Base-by-base conservation (phyloP, 148 eudicot species). In the Silene latifolia region DNA sequence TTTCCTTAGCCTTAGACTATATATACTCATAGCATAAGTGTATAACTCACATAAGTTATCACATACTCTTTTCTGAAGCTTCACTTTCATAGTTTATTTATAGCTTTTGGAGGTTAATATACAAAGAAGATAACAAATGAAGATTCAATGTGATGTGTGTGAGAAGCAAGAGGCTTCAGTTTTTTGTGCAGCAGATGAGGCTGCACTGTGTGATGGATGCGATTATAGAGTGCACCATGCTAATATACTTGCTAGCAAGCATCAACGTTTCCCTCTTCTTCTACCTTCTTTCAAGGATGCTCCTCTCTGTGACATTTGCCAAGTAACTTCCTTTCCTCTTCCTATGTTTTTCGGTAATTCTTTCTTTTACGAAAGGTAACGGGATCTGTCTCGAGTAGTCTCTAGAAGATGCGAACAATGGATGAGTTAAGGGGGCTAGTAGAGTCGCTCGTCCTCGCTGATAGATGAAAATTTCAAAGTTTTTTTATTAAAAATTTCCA, bases 101-200 rank as follows among this genome's bases (percentile, higher is more conserved):
- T 42, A 24, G 17, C 29, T 64, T 5, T 53, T 20, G 4, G 2
- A 59, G 53, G 23, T 19, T 19, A 7, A 57, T 1, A 67, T 1
- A 23, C 0, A 48, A 20, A 14, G 62, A 25, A 7, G 19, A 76
- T 17, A 20, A 23, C 9, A 23, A 54, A 90, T 90, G 98, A 93
- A 89, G 89, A 90, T 93, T 53, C 88, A 85, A 74, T 93, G 98
- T 78, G 98, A 90, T 79, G 98, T 89, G 27, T 93, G 98, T 80
- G 83, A 73, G 42, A 83, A 84, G 59, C 79, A 80, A 74, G 92
- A 88, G 79, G 98, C 98, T 0, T n/a, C 82, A 15, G 83, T 93
- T 1, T 93, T 85, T 72, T 93, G 98, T 82, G 77, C 85, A 21
- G 91, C 96, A n/a, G 98, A 93, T 69, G 98, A 93, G 75, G 98